These are phyloP conservation scores for Pelargonium nanum DNA, from an alignment of 345 rosid species.

Conservation along the genomic window DNA sequence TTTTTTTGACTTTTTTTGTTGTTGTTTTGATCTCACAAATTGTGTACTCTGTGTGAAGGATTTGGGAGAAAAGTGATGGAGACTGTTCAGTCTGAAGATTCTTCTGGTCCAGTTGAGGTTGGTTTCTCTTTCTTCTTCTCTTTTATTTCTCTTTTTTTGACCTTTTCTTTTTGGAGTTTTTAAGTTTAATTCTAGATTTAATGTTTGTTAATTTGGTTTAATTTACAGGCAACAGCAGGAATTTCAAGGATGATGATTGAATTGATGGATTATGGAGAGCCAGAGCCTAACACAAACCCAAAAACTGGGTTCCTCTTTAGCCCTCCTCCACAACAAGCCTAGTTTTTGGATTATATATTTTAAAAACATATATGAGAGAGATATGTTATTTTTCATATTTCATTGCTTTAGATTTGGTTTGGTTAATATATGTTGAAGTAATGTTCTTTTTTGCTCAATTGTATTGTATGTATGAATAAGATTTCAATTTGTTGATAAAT, in stretches of 20 bases:
- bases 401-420: too few species aligned
- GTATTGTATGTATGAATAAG: not conserved
- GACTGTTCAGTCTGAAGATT: slow-evolving; percentile 18
- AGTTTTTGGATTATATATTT: not conserved
- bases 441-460: not conserved
- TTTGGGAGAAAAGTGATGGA: slow-evolving; percentile 20
- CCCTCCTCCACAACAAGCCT: slow-evolving; percentile 27
- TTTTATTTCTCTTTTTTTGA: not conserved
- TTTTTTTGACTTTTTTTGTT: not conserved
- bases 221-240: slow-evolving; percentile 24
- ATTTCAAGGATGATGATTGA: slow-evolving; percentile 26
- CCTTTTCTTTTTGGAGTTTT: too few species aligned
- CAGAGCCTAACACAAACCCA: slow-evolving; percentile 41
- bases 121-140: not conserved
- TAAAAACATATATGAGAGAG: too few species aligned
- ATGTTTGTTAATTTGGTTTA: slow-evolving; percentile 9
- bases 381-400: too few species aligned
- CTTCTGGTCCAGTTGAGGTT: slow-evolving; percentile 22
- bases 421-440: not conserved
- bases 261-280: slow-evolving; percentile 34
- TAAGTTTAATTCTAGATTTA: not conserved
- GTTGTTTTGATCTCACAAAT: not conserved
- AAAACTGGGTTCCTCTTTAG: slow-evolving; percentile 23
- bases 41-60: slow-evolving; percentile 15
- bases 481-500: too few species aligned